These are phyloP conservation scores for Lunularia cruciata DNA, from an alignment of 225 moss, liverwort and hornwort species.

Conservation along the genomic window DNA sequence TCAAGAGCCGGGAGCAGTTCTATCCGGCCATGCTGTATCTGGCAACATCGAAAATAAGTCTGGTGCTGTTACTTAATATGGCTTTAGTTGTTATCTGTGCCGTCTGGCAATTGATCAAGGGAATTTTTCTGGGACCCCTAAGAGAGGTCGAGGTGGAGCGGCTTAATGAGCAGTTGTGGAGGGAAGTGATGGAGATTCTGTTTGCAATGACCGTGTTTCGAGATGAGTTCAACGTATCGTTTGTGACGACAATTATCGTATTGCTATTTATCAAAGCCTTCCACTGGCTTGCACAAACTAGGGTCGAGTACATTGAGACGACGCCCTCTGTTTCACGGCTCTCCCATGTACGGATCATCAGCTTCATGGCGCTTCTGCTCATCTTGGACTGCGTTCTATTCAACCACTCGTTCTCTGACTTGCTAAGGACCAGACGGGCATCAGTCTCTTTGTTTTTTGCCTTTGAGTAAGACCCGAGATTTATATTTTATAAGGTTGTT, in stretches of 20 bases:
- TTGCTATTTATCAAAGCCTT: constrained; percentile 97
- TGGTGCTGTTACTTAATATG: constrained; percentile 93
- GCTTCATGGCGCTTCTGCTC: constrained; percentile 90
- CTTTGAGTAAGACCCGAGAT: constrained; percentile 84
- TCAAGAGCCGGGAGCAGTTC: constrained; percentile 94
- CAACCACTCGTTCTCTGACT: constrained; percentile 75
- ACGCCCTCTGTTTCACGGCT: constrained; percentile 97
- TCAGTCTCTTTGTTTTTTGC: constrained; percentile 97
- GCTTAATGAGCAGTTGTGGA: constrained; percentile 97
- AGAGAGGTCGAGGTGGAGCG: constrained; percentile 98
- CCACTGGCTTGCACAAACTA: constrained; percentile 98
- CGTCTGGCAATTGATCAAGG: constrained; percentile 96
- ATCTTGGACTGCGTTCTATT: constrained; percentile 83
- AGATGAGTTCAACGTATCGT: constrained; percentile 93
- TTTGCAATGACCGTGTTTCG: constrained; percentile 99
- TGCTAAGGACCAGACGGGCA: constrained; percentile 69
- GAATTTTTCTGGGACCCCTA: constrained; percentile 79
- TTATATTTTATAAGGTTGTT: no score
- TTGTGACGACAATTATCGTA: constrained; percentile 90
- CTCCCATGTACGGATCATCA: constrained; percentile 93
- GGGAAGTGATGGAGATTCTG: constrained; percentile 99
- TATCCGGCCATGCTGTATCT: constrained; percentile 97
- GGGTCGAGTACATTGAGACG: constrained; percentile 99
- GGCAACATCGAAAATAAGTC: constrained; percentile 95
- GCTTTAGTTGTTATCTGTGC: constrained; percentile 88